These are phyloP conservation scores for Epichloe scottii DNA, from an alignment of 2,329 filamentous ascomycete genomes.

Conservation along the genomic window DNA sequence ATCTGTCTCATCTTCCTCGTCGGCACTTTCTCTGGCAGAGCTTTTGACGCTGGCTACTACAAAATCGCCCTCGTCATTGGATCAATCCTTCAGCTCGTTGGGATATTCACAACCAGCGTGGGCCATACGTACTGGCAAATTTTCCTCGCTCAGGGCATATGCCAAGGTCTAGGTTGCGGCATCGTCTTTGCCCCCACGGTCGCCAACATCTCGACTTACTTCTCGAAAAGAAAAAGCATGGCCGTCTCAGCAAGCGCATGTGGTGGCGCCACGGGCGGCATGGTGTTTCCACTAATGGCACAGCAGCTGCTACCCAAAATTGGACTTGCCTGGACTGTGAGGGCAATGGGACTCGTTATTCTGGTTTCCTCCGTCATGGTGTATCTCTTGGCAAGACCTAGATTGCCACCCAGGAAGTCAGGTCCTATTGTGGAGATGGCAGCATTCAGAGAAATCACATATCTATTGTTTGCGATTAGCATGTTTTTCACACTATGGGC, in stretches of 20 bases:
- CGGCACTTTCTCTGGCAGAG: constrained; percentile 28
- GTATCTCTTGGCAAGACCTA: constrained; percentile 30
- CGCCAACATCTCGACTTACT: constrained; percentile 47
- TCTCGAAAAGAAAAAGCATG: constrained; percentile 42
- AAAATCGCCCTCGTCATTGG: constrained; percentile 21
- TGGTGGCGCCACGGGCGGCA: constrained; percentile 48
- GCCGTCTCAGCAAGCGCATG: constrained; percentile 47
- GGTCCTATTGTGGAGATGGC: constrained; percentile 37
- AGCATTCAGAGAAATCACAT: constrained; percentile 37
- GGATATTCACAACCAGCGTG: constrained; percentile 33
- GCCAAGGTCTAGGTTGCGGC: constrained; percentile 41
- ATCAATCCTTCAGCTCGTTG: constrained; percentile 29
- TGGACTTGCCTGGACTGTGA: constrained; percentile 54
- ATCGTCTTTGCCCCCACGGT: constrained; percentile 41
- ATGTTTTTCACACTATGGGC: constrained; percentile 33
- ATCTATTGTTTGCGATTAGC: constrained; percentile 22
- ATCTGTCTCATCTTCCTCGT: constrained; percentile 28
- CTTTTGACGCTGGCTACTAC: constrained; percentile 30
- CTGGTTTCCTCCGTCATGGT: constrained; percentile 29
- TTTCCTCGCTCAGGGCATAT: constrained; percentile 41
- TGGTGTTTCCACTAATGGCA: constrained; percentile 49
- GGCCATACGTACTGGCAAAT: constrained; percentile 33
- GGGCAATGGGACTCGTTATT: constrained; percentile 48
- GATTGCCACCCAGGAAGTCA: constrained; percentile 34
- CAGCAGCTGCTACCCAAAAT: constrained; percentile 43